Evolutionary conservation across 2,329 filamentous ascomycete species (phyloP), one percentile per base, ranked within the genome.

Genomic region (Diplodia corticola): DNA sequence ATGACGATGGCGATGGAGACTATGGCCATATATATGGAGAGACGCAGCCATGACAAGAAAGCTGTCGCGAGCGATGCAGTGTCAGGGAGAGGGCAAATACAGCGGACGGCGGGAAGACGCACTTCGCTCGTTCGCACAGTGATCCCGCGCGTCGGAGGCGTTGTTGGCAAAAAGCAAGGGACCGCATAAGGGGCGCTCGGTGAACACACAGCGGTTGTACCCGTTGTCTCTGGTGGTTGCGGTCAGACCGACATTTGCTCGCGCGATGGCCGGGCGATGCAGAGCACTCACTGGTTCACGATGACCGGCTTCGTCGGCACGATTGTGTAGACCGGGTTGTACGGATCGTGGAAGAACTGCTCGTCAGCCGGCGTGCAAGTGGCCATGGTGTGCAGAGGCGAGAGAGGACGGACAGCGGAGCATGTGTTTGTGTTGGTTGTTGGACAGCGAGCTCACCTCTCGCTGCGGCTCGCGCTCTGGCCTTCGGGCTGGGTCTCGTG

Each of bases 1-100:
- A 97, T 84, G 10, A 96, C 88, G 70, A 99, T 97, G 60, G 95
- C 94, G 35, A 96, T 86, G 30, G 91, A 88, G 9, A 98, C 92
- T 61, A 99, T 84, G 69, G 92, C 88, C 86, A 98, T 93, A 80
- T 97, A 97, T 71, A 97, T 87, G 35, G 91, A 89, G 2, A 98
- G 85, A 4, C 93, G 89, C 22, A 98, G 87, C 85, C 95, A 97
- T 1, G 94, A 95, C 30, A 98, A 88, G 75, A 97, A 97, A 0
- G 87, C 80, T 82, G 65, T 12, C 5, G 17, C 28, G 26, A 22
- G 13, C 40, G n/a, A 10, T 15, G 54, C 9, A 37, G 26, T 10
- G 26, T 60, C 33, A 49, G 26, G 7, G 15, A 17, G 49, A 20
- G 40, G 24, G 20, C 5, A 67, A 12, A 55, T 26, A 12, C 35